phyloP scores from a whole-genome alignment of 805 yeast species.

The Pachysolen tannophilus region DNA sequence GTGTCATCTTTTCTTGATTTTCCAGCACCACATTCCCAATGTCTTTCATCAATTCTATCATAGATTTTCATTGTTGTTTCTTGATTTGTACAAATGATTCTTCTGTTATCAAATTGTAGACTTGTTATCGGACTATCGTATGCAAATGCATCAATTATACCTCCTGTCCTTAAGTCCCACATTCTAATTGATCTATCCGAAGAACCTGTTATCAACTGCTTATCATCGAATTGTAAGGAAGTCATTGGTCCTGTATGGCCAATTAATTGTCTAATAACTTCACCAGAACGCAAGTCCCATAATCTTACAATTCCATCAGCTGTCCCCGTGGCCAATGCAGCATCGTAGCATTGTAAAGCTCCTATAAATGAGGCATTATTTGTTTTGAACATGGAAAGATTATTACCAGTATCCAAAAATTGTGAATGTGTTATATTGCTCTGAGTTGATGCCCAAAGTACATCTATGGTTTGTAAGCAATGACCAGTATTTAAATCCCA shows the following conservation, averaged over 20 bases:
- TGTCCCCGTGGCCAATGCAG: conserved; percentile 74
- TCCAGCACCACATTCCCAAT: conserved; percentile 44
- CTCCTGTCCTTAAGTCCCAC: conserved; percentile 71
- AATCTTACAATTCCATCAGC: conserved; percentile 67
- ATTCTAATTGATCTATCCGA: conserved; percentile 54
- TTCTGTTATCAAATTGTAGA: conserved; percentile 50
- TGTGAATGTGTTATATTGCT: conserved; percentile 5
- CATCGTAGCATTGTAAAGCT: conserved; percentile 63
- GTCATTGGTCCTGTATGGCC: conserved; percentile 72
- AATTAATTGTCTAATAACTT: conserved; percentile 47
- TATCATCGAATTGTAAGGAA: conserved; percentile 61
- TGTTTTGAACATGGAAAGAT: not conserved
- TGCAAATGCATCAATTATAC: conserved; percentile 51
- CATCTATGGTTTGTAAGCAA: conserved; percentile 64
- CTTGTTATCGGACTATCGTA: conserved; percentile 48
- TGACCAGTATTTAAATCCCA: conserved; percentile 67
- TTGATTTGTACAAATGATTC: conserved; percentile 45
- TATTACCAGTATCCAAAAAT: conserved; percentile 9
- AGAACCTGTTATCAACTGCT: conserved; percentile 54
- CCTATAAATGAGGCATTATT: conserved; percentile 41
- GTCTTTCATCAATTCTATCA: conserved; percentile 45
- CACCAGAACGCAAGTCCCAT: conserved; percentile 72
- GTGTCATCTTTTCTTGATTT: conserved; percentile 20
- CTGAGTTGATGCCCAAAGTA: conserved; percentile 47
- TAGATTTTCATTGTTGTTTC: conserved; percentile 46